Base-by-base conservation (phyloP, 2,329 filamentous ascomycete genomes). In the Penicillium sp. region DNA sequence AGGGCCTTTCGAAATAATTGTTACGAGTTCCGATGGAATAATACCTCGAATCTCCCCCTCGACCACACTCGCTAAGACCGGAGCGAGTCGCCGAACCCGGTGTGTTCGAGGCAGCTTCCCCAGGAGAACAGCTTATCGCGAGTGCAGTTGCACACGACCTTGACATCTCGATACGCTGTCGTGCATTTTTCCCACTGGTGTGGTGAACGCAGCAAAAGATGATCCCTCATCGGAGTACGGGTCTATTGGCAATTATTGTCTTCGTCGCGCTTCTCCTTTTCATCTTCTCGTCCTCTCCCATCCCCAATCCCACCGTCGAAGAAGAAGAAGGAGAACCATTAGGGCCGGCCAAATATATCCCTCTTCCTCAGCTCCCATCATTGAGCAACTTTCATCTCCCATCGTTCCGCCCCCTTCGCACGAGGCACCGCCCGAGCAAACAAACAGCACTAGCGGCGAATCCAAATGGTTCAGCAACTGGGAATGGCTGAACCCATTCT, bases 401-500 rank as follows among this genome's bases (percentile, higher is more conserved):
- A 0, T 89, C 83, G 0, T 90, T 91, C 66, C 77, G 79, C 32
- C 78, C 80, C 78, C 82, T 16, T 78, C 82, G 9, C 88, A 94
- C 65, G 79, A 82, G 50, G 86, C 86, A 14, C 80, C 84, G 2
- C 78, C 82, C 29, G 78, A 83, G 43, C 85, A 90, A 66, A 80
- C 82, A 53, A 88, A 91, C 66, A 90, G 87, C 63, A 86, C 85
- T 4, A 84, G 80, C 63, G 86, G 84, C 40, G 86, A 86, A 51
- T 84, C 86, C 27, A 84, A 82, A 49, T 97, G 91, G 91, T 87
- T 89, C 70, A 84, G 81, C 54, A 84, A 95, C 67, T 94, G 86
- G 83, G 88, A 85, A 65, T 97, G 90, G 89, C 77, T 87, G 59
- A 87, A 86, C 51, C 88, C 90, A 2, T 97, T 96, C 67, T 95